Evolutionary conservation across 202 grass and related monocot species (phyloP).

Genomic region (Zizania palustris): DNA sequence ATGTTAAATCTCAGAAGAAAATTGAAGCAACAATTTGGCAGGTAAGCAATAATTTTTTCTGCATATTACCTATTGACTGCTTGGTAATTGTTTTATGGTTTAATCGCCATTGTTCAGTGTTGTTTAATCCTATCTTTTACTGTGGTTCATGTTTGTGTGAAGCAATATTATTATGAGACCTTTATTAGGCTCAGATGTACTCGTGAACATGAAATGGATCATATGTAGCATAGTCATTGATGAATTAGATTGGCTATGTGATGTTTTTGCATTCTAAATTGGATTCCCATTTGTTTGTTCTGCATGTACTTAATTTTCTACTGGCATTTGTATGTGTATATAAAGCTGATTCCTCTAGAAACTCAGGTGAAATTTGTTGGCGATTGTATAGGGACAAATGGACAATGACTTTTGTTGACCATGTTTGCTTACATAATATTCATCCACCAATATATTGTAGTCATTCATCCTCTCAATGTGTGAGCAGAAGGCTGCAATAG

Average conservation of each 20-base stretch:
- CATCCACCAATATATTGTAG: constrained; percentile 3
- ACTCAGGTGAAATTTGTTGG: neutral
- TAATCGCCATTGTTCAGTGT: too few species aligned
- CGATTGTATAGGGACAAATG: neutral
- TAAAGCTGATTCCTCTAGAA: constrained; percentile 12
- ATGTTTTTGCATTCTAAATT: constrained; percentile 6
- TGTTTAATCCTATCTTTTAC: too few species aligned
- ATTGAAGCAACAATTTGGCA: too few species aligned
- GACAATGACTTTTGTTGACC: neutral
- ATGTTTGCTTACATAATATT: neutral
- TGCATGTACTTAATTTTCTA: neutral
- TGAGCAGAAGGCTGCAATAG: constrained; percentile 26
- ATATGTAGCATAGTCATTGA: constrained; percentile 26
- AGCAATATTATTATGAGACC: constrained; percentile 44
- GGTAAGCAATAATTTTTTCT: too few species aligned
- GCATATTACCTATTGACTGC: too few species aligned
- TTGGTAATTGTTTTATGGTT: too few species aligned
- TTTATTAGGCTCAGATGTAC: neutral
- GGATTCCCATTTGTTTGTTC: neutral
- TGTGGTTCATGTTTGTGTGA: too few species aligned
- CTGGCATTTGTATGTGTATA: neutral
- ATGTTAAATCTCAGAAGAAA: too few species aligned
- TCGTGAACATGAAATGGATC: constrained; percentile 35
- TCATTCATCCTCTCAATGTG: neutral
- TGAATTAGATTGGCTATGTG: constrained; percentile 29